Evolutionary conservation across 768 basidiomycete species (phyloP).

Genomic region (Macrolepiota albuminosa): DNA sequence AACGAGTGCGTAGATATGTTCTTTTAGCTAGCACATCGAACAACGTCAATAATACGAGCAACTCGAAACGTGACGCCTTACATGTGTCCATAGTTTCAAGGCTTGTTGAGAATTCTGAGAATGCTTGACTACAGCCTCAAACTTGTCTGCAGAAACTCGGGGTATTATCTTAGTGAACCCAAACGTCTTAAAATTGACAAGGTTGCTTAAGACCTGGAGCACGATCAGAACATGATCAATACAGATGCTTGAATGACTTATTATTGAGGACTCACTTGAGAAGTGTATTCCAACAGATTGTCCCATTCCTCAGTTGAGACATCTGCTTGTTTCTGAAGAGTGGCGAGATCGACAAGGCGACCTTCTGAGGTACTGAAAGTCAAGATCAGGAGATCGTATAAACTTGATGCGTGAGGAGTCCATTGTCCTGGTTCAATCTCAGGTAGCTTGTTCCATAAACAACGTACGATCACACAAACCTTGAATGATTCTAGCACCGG

Average conservation of each 20-base stretch:
- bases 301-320: conserved; percentile 61
- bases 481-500: conserved; percentile 79
- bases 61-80: conserved; percentile 14
- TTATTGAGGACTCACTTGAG: conserved; percentile 47
- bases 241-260: background rate
- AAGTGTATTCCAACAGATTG: conserved; percentile 64
- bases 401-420: conserved; percentile 63
- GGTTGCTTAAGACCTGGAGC: conserved; percentile 48
- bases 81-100: conserved; percentile 57
- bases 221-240: background rate
- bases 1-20: conserved; percentile 62
- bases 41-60: background rate
- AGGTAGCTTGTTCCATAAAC: background rate
- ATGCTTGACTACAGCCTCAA: conserved; percentile 54
- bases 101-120: conserved; percentile 59
- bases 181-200: conserved; percentile 76
- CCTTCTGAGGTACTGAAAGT: conserved; percentile 57
- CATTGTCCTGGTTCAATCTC: conserved; percentile 51
- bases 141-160: conserved; percentile 55
- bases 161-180: conserved; percentile 87
- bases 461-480: conserved; percentile 19
- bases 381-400: conserved; percentile 69
- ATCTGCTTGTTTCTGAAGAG: conserved; percentile 48
- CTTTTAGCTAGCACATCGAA: conserved; percentile 47
- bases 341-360: conserved; percentile 50